phyloP scores from a whole-genome alignment of 169 alveolate species.

The Eimeria sp. region DNA sequence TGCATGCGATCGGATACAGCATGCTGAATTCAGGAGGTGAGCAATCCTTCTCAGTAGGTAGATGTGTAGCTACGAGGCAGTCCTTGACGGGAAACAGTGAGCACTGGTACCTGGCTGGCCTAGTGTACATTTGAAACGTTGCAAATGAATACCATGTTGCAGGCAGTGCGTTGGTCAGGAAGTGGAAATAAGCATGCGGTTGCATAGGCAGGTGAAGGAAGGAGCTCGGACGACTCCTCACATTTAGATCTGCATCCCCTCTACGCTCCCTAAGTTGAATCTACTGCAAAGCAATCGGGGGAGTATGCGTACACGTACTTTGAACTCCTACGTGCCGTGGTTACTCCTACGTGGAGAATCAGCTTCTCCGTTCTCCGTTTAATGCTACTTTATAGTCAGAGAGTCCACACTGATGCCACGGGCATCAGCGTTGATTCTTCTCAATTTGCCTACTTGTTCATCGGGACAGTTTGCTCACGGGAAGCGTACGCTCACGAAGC shows the following conservation, averaged over 20 bases:
- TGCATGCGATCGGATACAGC: background rate
- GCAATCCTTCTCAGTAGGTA: background rate
- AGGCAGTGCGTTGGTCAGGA: too few species aligned
- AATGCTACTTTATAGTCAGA: background rate
- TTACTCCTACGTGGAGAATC: background rate
- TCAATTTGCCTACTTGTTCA: too few species aligned
- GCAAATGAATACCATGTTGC: too few species aligned
- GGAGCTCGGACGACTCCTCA: background rate
- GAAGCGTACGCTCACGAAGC: too few species aligned
- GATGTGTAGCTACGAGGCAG: background rate
- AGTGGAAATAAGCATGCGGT: too few species aligned
- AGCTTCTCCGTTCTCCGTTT: background rate
- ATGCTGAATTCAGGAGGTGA: background rate
- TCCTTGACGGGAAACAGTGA: background rate
- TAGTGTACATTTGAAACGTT: background rate
- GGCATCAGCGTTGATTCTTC: too few species aligned
- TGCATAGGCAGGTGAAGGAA: too few species aligned
- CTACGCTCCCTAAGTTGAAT: background rate
- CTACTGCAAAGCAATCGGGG: background rate
- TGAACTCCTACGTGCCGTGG: background rate
- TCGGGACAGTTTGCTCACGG: too few species aligned
- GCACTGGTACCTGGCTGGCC: background rate
- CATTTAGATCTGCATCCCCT: background rate
- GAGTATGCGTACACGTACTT: background rate
- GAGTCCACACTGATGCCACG: too few species aligned